A percentile compares a stretch with the other conserved stretches of the same genome.
Conservation (phyloP, 2,329 filamentous ascomycete species). For the Cladosporium sp. region DNA sequence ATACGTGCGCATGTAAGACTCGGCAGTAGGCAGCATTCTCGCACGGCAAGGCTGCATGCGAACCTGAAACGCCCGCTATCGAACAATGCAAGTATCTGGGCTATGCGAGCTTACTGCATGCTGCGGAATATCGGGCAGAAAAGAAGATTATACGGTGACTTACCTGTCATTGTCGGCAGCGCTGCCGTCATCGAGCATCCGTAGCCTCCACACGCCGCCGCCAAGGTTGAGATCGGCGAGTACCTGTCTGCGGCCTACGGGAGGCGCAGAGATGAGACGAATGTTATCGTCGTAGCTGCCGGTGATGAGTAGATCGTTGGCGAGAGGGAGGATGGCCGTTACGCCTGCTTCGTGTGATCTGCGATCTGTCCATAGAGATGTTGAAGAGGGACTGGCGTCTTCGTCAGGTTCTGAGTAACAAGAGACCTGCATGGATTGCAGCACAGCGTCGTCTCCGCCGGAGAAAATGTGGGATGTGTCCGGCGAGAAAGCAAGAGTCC, state of each 20-base stretch:
- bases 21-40: background rate
- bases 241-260: constrained; percentile 47
- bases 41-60: constrained; percentile 4
- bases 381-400: constrained; percentile 2
- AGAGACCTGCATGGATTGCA: constrained; percentile 47
- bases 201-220: constrained; percentile 86
- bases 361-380: constrained; percentile 47
- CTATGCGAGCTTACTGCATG: background rate
- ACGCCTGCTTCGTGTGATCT: constrained; percentile 78
- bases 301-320: constrained; percentile 66
- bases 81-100: background rate
- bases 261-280: constrained; percentile 59
- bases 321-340: constrained; percentile 77
- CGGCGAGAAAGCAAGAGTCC: constrained; percentile 65
- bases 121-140: background rate
- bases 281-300: constrained; percentile 90
- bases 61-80: background rate
- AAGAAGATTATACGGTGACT: background rate
- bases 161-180: constrained; percentile 9
- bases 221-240: constrained; percentile 66
- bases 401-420: constrained; percentile 3
- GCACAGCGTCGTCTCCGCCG: constrained; percentile 73
- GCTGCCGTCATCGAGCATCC: constrained; percentile 49
- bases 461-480: constrained; percentile 52
- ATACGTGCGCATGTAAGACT: background rate